Conservation (phyloP, 2,329 filamentous ascomycete genomes). For the Colletotrichum sp. region DNA sequence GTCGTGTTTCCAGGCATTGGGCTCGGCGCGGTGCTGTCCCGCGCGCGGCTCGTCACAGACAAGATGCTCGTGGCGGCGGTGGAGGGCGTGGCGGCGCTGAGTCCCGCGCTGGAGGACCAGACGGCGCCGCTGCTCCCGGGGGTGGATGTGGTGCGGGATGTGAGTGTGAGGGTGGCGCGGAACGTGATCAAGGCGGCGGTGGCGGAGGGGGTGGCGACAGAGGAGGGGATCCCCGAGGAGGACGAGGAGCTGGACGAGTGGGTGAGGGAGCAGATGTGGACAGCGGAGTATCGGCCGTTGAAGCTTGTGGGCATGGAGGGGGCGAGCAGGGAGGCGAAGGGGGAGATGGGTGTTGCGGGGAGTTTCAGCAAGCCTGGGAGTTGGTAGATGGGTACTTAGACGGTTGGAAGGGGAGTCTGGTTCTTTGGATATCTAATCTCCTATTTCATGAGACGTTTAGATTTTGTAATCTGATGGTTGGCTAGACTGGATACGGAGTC, state of each 20-base stretch:
- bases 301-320: slow-evolving; percentile 56
- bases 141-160: slow-evolving; percentile 73
- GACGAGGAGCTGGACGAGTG: slow-evolving; percentile 68
- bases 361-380: slow-evolving; percentile 31
- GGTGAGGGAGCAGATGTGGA: slow-evolving; percentile 83
- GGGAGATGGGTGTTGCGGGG: slow-evolving; percentile 57
- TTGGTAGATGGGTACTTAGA: not conserved
- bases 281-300: slow-evolving; percentile 70
- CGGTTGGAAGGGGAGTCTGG: not conserved
- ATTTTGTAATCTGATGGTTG: not conserved
- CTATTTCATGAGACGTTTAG: not conserved
- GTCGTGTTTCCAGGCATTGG: slow-evolving; percentile 88
- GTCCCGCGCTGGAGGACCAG: slow-evolving; percentile 70
- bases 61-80: slow-evolving; percentile 84
- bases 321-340: slow-evolving; percentile 64
- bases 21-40: slow-evolving; percentile 76
- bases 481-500: not conserved
- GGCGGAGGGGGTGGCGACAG: slow-evolving; percentile 70
- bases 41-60: slow-evolving; percentile 71
- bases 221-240: slow-evolving; percentile 65
- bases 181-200: slow-evolving; percentile 76
- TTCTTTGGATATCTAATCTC: too few species aligned
- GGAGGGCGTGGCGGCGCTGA: slow-evolving; percentile 72
- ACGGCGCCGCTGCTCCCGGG: slow-evolving; percentile 76
- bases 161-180: slow-evolving; percentile 79